phyloP scores from a whole-genome alignment of 768 basidiomycete genomes.

The Strobilomyces confusus region DNA sequence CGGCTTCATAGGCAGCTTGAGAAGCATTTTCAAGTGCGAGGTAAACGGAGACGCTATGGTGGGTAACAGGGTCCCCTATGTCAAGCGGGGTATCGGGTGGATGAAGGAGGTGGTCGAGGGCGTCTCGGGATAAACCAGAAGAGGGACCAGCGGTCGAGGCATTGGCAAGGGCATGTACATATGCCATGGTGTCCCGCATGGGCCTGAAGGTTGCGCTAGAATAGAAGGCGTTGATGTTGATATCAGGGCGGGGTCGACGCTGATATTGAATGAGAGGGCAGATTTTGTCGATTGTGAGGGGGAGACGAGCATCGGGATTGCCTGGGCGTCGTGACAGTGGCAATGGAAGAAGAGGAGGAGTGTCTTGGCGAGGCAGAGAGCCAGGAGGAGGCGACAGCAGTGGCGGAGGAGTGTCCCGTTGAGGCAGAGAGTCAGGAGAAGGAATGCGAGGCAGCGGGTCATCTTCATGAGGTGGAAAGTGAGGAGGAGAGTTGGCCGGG shows the following conservation, averaged over 20 bases:
- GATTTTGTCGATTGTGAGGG: background rate
- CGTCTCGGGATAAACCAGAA: background rate
- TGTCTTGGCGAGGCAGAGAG: background rate
- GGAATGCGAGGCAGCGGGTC: too few relatives aligned
- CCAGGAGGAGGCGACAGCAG: background rate
- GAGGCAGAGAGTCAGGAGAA: too few relatives aligned
- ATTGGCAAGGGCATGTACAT: background rate
- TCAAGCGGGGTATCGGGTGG: background rate
- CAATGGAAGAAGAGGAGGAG: background rate
- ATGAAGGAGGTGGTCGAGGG: background rate
- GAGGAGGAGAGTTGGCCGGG: too few relatives aligned
- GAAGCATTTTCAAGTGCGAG: background rate
- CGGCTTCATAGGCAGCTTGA: background rate
- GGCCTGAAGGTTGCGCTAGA: background rate
- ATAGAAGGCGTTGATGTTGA: background rate
- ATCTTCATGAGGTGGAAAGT: too few relatives aligned
- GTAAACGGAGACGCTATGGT: background rate
- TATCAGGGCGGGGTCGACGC: background rate
- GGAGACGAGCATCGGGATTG: too few relatives aligned
- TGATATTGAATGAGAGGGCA: background rate
- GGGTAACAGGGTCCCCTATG: background rate
- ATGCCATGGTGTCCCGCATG: background rate
- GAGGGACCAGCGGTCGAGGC: background rate
- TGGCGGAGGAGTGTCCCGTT: too few relatives aligned
- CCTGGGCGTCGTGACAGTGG: background rate